phyloP scores from a whole-genome alignment of 768 basidiomycete species.

The Leccinum subgranulosum region DNA sequence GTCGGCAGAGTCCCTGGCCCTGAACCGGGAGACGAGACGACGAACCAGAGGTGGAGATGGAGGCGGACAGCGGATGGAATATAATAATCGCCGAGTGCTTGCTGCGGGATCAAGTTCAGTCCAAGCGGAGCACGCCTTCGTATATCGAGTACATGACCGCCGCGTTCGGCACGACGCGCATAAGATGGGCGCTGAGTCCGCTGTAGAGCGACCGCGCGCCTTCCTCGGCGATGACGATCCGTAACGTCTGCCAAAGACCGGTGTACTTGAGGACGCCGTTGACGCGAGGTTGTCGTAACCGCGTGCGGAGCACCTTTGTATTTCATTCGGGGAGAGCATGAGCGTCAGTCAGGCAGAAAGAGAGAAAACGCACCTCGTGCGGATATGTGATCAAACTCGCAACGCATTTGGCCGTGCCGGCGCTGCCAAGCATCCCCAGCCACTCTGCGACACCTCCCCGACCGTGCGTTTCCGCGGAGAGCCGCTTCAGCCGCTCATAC shows the following conservation, averaged over 20 bases:
- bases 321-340: not conserved
- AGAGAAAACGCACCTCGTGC: slow-evolving; percentile 71
- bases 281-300: slow-evolving; percentile 83
- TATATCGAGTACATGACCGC: slow-evolving; percentile 97
- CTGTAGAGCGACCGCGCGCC: slow-evolving; percentile 84
- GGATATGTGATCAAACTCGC: slow-evolving; percentile 97
- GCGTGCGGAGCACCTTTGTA: slow-evolving; percentile 80
- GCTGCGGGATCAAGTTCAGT: not conserved
- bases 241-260: slow-evolving; percentile 80
- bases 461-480: slow-evolving; percentile 53
- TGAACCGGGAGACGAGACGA: not conserved
- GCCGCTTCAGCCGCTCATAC: slow-evolving; percentile 85
- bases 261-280: slow-evolving; percentile 81
- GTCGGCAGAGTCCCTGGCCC: not conserved
- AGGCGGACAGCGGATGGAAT: not conserved
- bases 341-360: not conserved
- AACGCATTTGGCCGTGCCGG: slow-evolving; percentile 90
- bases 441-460: slow-evolving; percentile 62
- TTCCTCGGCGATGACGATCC: slow-evolving; percentile 85
- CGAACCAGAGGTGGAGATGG: not conserved
- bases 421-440: slow-evolving; percentile 82
- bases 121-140: slow-evolving; percentile 75
- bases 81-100: no score
- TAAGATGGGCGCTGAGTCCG: slow-evolving; percentile 90
- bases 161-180: slow-evolving; percentile 97